Conservation (phyloP, 2,329 filamentous ascomycete species). For the Ophiocordyceps camponoti-leonardi region DNA sequence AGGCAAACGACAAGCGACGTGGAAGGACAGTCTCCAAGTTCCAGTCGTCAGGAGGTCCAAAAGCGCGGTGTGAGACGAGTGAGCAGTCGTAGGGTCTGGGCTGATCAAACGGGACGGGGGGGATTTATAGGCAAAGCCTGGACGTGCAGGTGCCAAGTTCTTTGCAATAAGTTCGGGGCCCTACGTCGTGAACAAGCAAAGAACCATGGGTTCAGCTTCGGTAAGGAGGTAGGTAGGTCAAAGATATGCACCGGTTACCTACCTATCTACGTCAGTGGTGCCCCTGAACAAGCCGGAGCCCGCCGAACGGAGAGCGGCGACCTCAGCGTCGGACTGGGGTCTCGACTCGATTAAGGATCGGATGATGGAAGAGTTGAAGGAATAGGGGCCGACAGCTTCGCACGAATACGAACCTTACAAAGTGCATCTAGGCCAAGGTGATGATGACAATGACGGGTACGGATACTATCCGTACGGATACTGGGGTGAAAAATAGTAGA, state of each 20-base stretch:
- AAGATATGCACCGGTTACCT: no score
- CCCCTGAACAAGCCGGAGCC: not conserved
- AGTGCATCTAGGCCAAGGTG: not conserved
- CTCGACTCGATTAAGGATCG: not conserved
- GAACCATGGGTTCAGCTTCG: not conserved
- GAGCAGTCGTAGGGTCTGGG: not conserved
- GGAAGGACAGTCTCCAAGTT: not conserved
- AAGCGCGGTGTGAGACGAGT: not conserved
- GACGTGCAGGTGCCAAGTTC: no score
- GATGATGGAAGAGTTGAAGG: not conserved
- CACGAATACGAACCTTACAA: not conserved
- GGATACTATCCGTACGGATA: no score
- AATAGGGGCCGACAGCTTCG: not conserved
- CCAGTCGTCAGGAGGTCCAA: not conserved
- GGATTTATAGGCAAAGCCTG: not conserved
- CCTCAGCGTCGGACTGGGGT: not conserved
- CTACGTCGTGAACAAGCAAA: not conserved
- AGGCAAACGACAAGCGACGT: not conserved
- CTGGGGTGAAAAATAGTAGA: no score
- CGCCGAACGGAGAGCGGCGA: not conserved
- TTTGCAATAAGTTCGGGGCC: no score
- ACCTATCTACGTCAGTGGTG: no score
- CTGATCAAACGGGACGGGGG: not conserved
- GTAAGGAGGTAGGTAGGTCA: no score
- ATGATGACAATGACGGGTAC: no score